phyloP scores from a whole-genome alignment of 345 rosid species.

The Euphorbia pulcherrima region DNA sequence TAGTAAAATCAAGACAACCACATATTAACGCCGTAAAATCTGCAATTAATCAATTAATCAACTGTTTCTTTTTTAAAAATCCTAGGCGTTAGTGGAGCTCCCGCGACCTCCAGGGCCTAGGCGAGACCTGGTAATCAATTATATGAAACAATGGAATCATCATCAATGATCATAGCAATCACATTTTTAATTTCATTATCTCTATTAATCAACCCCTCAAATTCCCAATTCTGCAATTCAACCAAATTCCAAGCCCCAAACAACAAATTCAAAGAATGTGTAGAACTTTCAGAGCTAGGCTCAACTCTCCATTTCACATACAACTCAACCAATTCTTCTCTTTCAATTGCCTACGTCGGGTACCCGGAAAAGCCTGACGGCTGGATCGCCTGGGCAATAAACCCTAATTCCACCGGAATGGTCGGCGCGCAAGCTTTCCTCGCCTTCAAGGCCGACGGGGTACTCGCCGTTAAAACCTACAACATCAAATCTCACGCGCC shows the following conservation, averaged over 20 bases:
- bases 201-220: neutral
- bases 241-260: neutral
- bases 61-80: too few relatives aligned
- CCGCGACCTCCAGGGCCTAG: too few relatives aligned
- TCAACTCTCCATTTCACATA: neutral
- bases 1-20: neutral
- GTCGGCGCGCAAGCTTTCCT: neutral
- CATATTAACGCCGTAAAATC: neutral
- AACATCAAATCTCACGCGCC: neutral
- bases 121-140: too few relatives aligned
- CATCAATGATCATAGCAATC: neutral
- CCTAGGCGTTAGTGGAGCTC: too few relatives aligned
- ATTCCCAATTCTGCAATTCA: neutral
- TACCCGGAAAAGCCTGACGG: neutral
- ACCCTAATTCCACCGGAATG: constrained; percentile 3
- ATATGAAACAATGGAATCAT: neutral
- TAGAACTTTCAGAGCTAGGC: neutral
- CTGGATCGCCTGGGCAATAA: constrained; percentile 3
- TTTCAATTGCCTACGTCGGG: neutral
- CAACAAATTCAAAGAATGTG: neutral
- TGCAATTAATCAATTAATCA: neutral
- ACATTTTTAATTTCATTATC: neutral
- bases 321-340: neutral
- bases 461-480: neutral
- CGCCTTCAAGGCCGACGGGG: neutral